Conservation (phyloP, 164 flowering plant genomes). For the Macadamia tetraphylla region DNA sequence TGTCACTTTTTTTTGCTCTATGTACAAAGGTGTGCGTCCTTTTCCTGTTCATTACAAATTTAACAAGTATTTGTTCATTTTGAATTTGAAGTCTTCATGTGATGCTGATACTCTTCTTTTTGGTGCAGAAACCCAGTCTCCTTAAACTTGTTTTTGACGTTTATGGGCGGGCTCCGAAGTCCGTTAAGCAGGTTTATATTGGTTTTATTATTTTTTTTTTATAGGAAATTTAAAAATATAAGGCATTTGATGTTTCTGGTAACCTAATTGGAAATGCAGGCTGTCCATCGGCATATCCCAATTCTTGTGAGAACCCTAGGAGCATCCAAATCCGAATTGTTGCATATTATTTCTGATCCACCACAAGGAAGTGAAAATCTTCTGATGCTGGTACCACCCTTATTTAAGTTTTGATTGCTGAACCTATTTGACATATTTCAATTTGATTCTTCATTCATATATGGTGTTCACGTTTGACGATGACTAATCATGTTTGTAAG, state of each 20-base stretch:
- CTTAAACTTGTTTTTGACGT: slow-evolving; percentile 72
- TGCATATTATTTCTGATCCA: slow-evolving; percentile 83
- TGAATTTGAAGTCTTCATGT: not conserved
- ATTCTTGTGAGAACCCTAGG: slow-evolving; percentile 74
- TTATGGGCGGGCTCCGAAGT: slow-evolving; percentile 70
- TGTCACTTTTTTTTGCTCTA: slow-evolving; percentile 87
- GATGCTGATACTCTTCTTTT: slow-evolving; percentile 9
- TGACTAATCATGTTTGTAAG: slow-evolving; percentile 33
- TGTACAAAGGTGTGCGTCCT: slow-evolving; percentile 67
- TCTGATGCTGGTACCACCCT: slow-evolving; percentile 56
- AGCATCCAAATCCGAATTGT: slow-evolving; percentile 66
- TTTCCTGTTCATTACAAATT: not conserved
- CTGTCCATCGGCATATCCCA: slow-evolving; percentile 86
- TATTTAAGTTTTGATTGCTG: not conserved
- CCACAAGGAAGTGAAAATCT: slow-evolving; percentile 94
- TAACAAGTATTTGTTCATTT: not conserved
- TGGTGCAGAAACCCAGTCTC: slow-evolving; percentile 77
- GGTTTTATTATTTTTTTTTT: not conserved
- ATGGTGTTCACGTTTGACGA: slow-evolving; percentile 7
- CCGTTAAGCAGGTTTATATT: slow-evolving; percentile 74
- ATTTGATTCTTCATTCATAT: not conserved
- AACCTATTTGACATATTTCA: not conserved
- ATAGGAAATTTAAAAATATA: not conserved
- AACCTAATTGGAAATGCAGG: slow-evolving; percentile 42
- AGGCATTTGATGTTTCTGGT: not conserved